These are phyloP conservation scores for Phyllachora maydis DNA, from an alignment of 2,329 filamentous ascomycete genomes.

Conservation along the genomic window DNA sequence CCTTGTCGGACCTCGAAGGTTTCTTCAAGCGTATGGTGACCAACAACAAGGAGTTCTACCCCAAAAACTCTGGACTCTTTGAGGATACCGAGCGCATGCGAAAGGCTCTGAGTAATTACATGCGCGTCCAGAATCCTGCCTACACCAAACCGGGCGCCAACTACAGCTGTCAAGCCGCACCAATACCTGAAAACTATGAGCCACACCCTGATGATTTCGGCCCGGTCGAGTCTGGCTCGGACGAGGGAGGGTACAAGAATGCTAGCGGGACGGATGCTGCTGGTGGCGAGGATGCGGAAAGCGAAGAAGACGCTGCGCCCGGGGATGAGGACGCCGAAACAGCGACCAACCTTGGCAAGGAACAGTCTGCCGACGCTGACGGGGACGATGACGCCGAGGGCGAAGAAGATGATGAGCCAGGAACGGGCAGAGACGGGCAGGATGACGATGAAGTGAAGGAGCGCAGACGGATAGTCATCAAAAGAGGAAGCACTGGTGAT, in stretches of 20 bases:
- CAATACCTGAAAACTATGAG: conserved; percentile 35
- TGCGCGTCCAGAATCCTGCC: conserved; percentile 71
- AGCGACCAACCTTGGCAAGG: too few species aligned
- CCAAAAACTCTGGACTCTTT: conserved; percentile 49
- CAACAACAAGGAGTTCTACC: conserved; percentile 73
- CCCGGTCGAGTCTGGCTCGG: too few species aligned
- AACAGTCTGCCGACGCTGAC: neutral
- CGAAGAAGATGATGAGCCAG: conserved; percentile 11
- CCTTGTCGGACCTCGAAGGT: conserved; percentile 55
- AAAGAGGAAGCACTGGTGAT: too few species aligned
- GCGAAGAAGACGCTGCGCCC: conserved; percentile 6
- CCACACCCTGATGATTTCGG: too few species aligned
- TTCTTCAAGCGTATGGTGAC: conserved; percentile 76
- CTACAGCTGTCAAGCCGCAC: conserved; percentile 55
- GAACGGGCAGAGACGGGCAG: conserved; percentile 9
- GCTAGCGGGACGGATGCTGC: conserved; percentile 5
- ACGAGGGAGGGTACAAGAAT: conserved; percentile 13
- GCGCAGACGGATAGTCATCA: conserved; percentile 6
- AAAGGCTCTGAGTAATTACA: conserved; percentile 72
- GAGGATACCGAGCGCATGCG: conserved; percentile 74
- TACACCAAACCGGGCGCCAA: conserved; percentile 43
- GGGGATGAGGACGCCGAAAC: neutral
- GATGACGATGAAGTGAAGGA: conserved; percentile 8
- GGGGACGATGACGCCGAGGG: conserved; percentile 9
- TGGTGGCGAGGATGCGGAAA: conserved; percentile 11